A percentile compares a stretch with the other conserved stretches of the same genome.
Conservation (phyloP, 1,139 yeast genomes). For the Debaryomyces sp. region DNA sequence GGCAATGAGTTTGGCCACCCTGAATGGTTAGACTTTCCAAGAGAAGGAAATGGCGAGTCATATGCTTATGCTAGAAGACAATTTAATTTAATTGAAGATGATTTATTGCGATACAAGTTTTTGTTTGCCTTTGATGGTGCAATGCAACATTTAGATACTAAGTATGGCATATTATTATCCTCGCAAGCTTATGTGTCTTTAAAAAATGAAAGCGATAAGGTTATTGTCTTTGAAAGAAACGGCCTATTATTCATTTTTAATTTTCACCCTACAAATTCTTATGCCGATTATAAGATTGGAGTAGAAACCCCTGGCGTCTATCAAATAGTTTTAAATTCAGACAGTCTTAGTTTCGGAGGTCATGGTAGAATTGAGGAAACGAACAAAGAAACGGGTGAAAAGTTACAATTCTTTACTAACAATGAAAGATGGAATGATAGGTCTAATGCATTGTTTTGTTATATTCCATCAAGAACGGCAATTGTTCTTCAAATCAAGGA, state of each 20-base stretch:
- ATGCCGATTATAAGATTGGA: constrained; percentile 85
- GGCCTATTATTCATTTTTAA: constrained; percentile 85
- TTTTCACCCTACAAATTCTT: constrained; percentile 84
- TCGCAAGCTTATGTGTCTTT: constrained; percentile 86
- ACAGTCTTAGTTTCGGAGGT: constrained; percentile 75
- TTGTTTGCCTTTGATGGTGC: constrained; percentile 80
- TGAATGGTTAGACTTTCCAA: constrained; percentile 97
- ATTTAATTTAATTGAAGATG: constrained; percentile 82
- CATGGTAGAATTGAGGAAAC: constrained; percentile 68
- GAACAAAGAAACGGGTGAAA: constrained; percentile 34
- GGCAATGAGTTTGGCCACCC: constrained; percentile 99
- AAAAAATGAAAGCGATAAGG: constrained; percentile 86
- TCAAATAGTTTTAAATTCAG: constrained; percentile 74
- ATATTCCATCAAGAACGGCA: constrained; percentile 83
- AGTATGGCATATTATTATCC: constrained; percentile 71
- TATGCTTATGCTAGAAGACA: constrained; percentile 96
- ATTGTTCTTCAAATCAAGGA: constrained; percentile 53
- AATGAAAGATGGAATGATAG: constrained; percentile 82
- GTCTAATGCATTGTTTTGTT: constrained; percentile 73
- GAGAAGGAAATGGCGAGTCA: constrained; percentile 83
- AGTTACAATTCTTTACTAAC: constrained; percentile 62
- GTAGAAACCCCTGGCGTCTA: constrained; percentile 80
- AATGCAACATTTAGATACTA: constrained; percentile 75
- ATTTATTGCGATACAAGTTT: constrained; percentile 74
- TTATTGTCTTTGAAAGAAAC: constrained; percentile 85